Evolutionary conservation across 768 basidiomycete genomes (phyloP), one percentile per base, ranked within the genome.

Genomic region (Glaciozyma antarctica): DNA sequence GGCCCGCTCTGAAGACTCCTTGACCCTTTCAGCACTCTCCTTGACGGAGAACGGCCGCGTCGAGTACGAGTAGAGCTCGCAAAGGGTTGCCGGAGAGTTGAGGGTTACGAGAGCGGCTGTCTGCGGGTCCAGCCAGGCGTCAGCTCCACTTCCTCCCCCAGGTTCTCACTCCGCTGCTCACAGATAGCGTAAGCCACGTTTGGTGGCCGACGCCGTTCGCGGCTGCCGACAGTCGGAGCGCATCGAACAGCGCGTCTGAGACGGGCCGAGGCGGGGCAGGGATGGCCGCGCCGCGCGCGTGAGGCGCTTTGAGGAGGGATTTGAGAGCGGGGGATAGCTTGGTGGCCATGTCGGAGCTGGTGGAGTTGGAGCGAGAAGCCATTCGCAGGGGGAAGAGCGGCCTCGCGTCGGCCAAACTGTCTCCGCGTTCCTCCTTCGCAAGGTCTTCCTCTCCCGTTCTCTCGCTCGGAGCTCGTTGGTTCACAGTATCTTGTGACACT

Each of bases 91-190:
- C 0, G 78, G 77, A 41, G 76, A 75, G 61, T 79, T 79, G 51
- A 78, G 72, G 13, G 78, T 78, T 10, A 77, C 72, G 34, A 78
- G 59, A 3, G 76, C 73, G 3, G 76, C 77, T 0, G 75, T 74
- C 68, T 68, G 65, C 24, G 30, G 5, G 0, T 13, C 1, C 2
- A n/a, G 6, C 13, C 19, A 52, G 54, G 21, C n/a, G 55, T 34
- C 55, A 41, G 44, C 2, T 15, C 2, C 38, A 22, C 44, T 3
- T 19, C 28, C 0, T 19, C 19, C 16, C 24, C 16, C 7, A 44
- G 2, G 21, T 17, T 32, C 32, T 32, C 5, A 3, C 38, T 13
- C 19, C 16, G 24, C 34, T 7, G 49, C 69, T 41, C 45, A 71
- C 66, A 5, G 70, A 63, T 0, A 77, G 49, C 0, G 75, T 76